Evolutionary conservation across 2,329 filamentous ascomycete species (phyloP), one percentile per base, ranked within the genome.

Genomic region (Nemania serpens): DNA sequence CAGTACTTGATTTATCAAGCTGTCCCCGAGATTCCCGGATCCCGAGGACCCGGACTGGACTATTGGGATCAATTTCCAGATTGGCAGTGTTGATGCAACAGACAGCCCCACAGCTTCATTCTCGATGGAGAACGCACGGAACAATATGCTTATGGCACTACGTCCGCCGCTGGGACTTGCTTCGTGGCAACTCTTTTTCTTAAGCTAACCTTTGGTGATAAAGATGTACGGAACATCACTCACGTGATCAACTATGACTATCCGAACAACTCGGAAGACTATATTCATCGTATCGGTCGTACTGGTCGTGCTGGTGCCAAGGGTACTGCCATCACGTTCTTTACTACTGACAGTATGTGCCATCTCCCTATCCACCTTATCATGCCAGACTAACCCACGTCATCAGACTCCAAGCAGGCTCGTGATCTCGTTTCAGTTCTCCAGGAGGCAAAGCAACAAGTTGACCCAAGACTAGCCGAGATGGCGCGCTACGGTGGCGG

Each of bases 151-250:
- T 81, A 79, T 77, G 77, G 72, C 72, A 69, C 74, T 76, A 73
- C 73, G 78, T 78, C 74, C 74, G 78, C 77, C 77, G 82, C 83
- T 86, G 84, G 84, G 85, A 81, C 78, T 85, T 87, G 84, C 83
- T 83, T 83, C 82, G 79, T 77, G 74, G 71, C 73, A 71, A 74
- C 76, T 76, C 78, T 78, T 83, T 82, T 81, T 79, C 82, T 85
- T 82, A 79, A 87, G 87, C 92, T 96, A 96, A 96, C 91, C 84
- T 86, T 82, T 66, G 73, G 72, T 73, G 75, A 73, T 75, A 76
- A 97, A 98, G 95, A 99, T 90, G 95, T 99, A 84, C 94, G 93
- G 83, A 96, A 99, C 86, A 99, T 99, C 84, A 98, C 95, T 81
- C 95, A 99, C 83, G 95, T 99, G 81, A 87, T 99, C 82, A 98